phyloP scores from a whole-genome alignment of 1,284 basidiomycete genomes.

The Boletellus deceptivus region DNA sequence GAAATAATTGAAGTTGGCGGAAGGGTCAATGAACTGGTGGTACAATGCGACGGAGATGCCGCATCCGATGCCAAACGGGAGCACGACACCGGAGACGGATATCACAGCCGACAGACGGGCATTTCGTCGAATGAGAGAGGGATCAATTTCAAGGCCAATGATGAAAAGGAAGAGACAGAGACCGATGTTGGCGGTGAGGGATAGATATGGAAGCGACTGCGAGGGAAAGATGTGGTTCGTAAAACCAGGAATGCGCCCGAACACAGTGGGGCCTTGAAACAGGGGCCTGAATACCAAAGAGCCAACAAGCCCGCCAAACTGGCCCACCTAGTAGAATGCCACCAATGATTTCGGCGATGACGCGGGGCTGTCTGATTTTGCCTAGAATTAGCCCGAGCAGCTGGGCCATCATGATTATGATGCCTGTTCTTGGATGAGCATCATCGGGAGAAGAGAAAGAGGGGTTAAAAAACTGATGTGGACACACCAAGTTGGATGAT shows the following conservation, averaged over 20 bases:
- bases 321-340: constrained; percentile 78
- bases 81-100: constrained; percentile 64
- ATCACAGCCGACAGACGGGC: constrained; percentile 45
- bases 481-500: constrained; percentile 81
- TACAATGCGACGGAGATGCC: constrained; percentile 83
- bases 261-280: constrained; percentile 66
- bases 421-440: constrained; percentile 15
- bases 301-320: too few species aligned
- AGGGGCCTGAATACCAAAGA: not conserved
- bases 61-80: constrained; percentile 86
- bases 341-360: constrained; percentile 85
- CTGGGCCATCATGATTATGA: constrained; percentile 74
- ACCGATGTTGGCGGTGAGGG: constrained; percentile 90
- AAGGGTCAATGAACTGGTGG: constrained; percentile 68
- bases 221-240: constrained; percentile 79
- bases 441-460: too few species aligned
- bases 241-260: constrained; percentile 77
- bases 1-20: constrained; percentile 78
- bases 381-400: constrained; percentile 68
- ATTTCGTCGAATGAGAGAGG: constrained; percentile 58
- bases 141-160: constrained; percentile 89
- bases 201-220: constrained; percentile 73
- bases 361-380: constrained; percentile 81
- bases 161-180: constrained; percentile 91
- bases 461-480: not conserved